Evolutionary conservation across 1,284 basidiomycete genomes (phyloP).

Genomic region (Prillingera fragicola): DNA sequence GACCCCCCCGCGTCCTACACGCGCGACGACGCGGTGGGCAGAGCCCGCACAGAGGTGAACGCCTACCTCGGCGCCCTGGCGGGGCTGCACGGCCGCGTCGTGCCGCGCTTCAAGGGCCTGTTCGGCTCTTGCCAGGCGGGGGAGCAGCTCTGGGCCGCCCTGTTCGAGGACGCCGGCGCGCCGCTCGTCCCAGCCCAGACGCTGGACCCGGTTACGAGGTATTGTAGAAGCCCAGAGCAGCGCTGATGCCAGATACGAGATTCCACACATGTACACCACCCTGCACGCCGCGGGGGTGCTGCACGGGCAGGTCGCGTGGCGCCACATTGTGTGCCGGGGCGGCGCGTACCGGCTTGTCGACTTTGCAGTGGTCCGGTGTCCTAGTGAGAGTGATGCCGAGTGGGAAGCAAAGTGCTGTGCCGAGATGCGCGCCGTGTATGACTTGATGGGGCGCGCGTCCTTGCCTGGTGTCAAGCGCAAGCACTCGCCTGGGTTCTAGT

Average conservation of each 20-base stretch:
- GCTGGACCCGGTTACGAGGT: not conserved
- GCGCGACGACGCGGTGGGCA: not conserved
- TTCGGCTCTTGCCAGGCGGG: constrained; percentile 7
- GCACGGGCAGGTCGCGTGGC: constrained; percentile 10
- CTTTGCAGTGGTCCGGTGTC: too few species aligned
- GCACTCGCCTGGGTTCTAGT: too few species aligned
- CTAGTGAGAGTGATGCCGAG: too few species aligned
- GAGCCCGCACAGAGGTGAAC: not conserved
- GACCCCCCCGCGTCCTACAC: constrained; percentile 1
- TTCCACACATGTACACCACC: constrained; percentile 3
- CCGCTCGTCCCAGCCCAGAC: not conserved
- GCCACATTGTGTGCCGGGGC: constrained; percentile 6
- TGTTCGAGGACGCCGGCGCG: constrained; percentile 10
- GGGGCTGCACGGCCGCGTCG: constrained; percentile 6
- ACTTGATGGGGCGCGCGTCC: too few species aligned
- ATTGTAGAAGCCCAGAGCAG: too few species aligned
- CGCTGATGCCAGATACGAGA: not conserved
- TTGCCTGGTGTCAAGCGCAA: too few species aligned
- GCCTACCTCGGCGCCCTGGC: constrained; percentile 1
- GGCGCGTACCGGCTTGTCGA: too few species aligned
- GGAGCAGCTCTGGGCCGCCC: constrained; percentile 7
- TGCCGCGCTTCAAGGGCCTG: constrained; percentile 6
- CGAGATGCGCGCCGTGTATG: too few species aligned
- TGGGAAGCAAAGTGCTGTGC: too few species aligned
- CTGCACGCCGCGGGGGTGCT: constrained; percentile 10